A percentile compares a stretch with the other conserved stretches of the same genome.
Evolutionary conservation across 805 yeast species (phyloP).

Genomic region (Metahyphopichia silvanorum): DNA sequence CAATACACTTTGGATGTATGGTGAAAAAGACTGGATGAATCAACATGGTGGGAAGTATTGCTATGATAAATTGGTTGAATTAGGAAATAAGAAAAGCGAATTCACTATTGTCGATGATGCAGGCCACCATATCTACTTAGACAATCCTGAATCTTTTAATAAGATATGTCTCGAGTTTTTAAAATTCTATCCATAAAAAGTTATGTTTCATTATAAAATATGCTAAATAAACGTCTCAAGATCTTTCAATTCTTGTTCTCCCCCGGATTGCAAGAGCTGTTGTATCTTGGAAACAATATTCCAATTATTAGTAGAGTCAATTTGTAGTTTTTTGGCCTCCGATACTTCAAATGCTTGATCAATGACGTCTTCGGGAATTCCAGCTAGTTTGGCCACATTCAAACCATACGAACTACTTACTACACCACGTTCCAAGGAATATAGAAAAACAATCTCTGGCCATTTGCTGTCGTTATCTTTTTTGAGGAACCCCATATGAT

Average conservation of each 20-base stretch:
- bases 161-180: conserved; percentile 20
- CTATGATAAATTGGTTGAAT: conserved; percentile 18
- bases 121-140: conserved; percentile 43
- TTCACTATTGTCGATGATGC: conserved; percentile 28
- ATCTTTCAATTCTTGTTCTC: not conserved
- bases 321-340: conserved; percentile 21
- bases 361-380: conserved; percentile 48
- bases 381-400: conserved; percentile 79
- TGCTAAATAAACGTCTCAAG: not conserved
- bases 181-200: too few relatives aligned
- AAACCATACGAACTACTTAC: conserved; percentile 71
- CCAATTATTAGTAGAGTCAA: conserved; percentile 13
- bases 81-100: conserved; percentile 12
- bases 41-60: conserved; percentile 33
- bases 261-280: not conserved
- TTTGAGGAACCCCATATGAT: conserved; percentile 67
- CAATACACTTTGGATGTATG: conserved; percentile 34
- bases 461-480: conserved; percentile 20
- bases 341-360: conserved; percentile 42
- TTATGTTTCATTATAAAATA: conserved; percentile 2
- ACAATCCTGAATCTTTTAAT: conserved; percentile 34
- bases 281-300: not conserved
- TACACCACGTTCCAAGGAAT: conserved; percentile 34
- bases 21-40: conserved; percentile 46
- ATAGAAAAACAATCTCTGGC: conserved; percentile 39